Evolutionary conservation across 2,329 filamentous ascomycete genomes (phyloP), one percentile per base, ranked within the genome.

Genomic region (Didymella lethalis): DNA sequence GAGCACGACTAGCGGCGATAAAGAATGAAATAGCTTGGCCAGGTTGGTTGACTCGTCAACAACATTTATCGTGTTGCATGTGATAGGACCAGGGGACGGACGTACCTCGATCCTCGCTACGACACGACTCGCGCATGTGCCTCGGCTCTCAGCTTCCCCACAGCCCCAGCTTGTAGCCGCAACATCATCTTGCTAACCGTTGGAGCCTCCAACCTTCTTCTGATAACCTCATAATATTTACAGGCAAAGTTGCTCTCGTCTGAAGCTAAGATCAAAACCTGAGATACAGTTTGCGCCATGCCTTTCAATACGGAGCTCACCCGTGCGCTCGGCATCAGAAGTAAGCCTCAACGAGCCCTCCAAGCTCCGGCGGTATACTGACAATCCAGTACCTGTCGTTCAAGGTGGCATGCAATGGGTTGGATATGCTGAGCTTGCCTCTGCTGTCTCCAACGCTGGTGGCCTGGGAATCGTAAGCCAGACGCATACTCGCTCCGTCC

Each of bases 361-460:
- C 14, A 18, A 47, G 38, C 54, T 32, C n/a, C n/a, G 18, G 7
- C 23, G 40, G 26, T 31, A 38, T 31, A 86, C 85, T 69, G 74
- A 84, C 62, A 77, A 11, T 26, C 8, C 68, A 91, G 89, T 94
- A 65, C 91, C 91, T 69, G 83, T 95, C 62, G 89, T 95, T 59
- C 91, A 95, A 78, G 91, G 91, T 75, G 91, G 91, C 72, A 94
- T 95, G 91, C 88, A 92, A 86, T 90, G 91, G 85, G 87, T 93
- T 64, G 91, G 91, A 58, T 92, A 91, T 70, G 91, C 91, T 49
- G 90, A 92, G 77, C 83, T 93, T 67, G 90, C 90, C 62, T 85
- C 88, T 48, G 90, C 90, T 65, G 90, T 93, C 36, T 76, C 72
- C 64, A 79, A 79, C 53, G 77, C 91, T n/a, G 91, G 91, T 65